These are phyloP conservation scores for Pichia sp. DNA, from an alignment of 1,139 yeast genomes.

Conservation along the genomic window DNA sequence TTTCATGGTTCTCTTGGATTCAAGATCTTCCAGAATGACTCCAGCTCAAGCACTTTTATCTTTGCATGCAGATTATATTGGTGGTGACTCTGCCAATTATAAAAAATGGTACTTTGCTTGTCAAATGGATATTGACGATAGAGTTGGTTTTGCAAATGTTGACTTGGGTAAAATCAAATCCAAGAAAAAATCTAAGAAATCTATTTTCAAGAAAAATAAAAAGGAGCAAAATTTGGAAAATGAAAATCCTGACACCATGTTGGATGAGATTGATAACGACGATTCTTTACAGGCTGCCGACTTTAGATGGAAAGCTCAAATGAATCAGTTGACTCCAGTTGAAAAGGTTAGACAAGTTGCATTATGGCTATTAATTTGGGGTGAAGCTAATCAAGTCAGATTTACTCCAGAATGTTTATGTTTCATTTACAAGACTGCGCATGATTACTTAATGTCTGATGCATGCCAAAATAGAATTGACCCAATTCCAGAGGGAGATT, in stretches of 20 bases:
- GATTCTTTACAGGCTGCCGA: conserved; percentile 34
- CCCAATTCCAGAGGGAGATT: conserved; percentile 28
- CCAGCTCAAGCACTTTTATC: conserved; percentile 48
- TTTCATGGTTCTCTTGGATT: conserved; percentile 53
- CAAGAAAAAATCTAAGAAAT: conserved; percentile 26
- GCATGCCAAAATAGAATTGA: conserved; percentile 26
- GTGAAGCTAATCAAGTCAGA: conserved; percentile 76
- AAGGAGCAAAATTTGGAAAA: conserved; percentile 18
- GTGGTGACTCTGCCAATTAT: conserved; percentile 61
- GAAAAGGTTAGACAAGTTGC: conserved; percentile 57
- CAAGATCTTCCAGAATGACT: conserved; percentile 58
- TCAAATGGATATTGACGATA: conserved; percentile 55
- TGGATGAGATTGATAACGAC: conserved; percentile 54
- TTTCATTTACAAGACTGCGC: conserved; percentile 70
- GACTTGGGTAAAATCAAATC: conserved; percentile 40
- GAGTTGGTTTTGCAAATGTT: conserved; percentile 30
- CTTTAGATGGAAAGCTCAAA: conserved; percentile 37
- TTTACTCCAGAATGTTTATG: conserved; percentile 84
- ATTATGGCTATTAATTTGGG: conserved; percentile 61
- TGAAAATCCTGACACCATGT: conserved; percentile 20
- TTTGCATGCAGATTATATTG: conserved; percentile 65
- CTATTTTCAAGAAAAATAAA: conserved; percentile 33
- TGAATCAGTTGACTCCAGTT: conserved; percentile 35
- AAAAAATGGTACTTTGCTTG: conserved; percentile 74
- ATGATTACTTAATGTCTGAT: conserved; percentile 46